phyloP scores from a whole-genome alignment of 139 green algal species.

The Coelastrella sp. region DNA sequence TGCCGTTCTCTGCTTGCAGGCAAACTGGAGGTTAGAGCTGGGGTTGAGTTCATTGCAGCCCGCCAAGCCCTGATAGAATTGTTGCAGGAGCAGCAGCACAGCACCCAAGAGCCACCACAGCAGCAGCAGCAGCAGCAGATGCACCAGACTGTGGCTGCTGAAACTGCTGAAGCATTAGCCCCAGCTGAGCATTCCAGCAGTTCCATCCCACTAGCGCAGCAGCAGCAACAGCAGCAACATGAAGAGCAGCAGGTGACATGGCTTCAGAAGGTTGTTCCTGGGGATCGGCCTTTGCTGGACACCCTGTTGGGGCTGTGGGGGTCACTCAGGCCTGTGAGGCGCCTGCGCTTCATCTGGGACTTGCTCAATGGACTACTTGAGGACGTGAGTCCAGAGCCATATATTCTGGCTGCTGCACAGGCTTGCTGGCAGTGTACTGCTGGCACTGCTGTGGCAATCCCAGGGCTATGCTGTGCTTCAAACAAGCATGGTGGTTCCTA shows the following conservation, averaged over 20 bases:
- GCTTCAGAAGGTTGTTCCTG: not conserved
- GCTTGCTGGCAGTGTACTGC: too few relatives aligned
- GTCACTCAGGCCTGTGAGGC: conserved; percentile 12
- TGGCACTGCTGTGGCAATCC: not conserved
- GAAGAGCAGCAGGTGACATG: not conserved
- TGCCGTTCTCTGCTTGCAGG: not conserved
- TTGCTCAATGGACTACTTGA: not conserved
- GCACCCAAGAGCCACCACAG: not conserved
- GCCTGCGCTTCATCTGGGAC: conserved; percentile 15
- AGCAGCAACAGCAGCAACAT: not conserved
- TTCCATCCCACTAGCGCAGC: not conserved
- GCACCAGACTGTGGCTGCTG: not conserved
- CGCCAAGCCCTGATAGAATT: conserved; percentile 3
- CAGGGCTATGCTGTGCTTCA: not conserved
- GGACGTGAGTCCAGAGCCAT: not conserved
- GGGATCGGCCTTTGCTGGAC: conserved; percentile 21
- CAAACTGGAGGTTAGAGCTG: conserved; percentile 26
- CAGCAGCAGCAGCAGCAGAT: not conserved
- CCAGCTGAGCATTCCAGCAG: not conserved
- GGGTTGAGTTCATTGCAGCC: conserved; percentile 43
- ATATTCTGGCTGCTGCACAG: not conserved
- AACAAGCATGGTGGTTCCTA: too few relatives aligned
- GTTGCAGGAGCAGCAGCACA: conserved; percentile 8
- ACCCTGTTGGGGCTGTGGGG: conserved; percentile 44
- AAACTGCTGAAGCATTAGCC: not conserved